Percentiles rank a stretch among this genome's conserved stretches.
Evolutionary conservation across 2,329 filamentous ascomycete genomes (phyloP).

Genomic region (Aspergillus tamarii): DNA sequence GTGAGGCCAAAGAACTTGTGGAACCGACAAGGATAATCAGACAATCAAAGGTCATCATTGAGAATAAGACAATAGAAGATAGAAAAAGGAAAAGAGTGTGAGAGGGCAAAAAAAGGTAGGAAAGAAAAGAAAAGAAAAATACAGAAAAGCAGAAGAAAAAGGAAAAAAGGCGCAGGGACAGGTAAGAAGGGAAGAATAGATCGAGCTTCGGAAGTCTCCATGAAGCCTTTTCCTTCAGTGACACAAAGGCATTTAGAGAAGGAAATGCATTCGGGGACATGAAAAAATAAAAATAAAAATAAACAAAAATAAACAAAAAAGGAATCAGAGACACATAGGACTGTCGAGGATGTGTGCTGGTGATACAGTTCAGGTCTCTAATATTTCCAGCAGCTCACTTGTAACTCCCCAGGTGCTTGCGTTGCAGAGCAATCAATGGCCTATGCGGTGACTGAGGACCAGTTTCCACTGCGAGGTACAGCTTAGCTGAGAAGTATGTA

Average conservation of each 20-base stretch:
- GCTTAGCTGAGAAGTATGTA: background rate
- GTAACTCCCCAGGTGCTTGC: background rate
- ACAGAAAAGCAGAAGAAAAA: background rate
- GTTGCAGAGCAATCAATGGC: background rate
- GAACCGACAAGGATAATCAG: slow-evolving; percentile 18
- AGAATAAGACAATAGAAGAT: background rate
- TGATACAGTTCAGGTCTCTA: background rate
- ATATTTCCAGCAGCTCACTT: background rate
- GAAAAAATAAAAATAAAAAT: background rate
- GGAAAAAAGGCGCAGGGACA: background rate
- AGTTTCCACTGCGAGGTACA: background rate
- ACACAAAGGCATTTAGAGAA: background rate
- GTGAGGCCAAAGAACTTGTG: background rate
- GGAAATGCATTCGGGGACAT: background rate
- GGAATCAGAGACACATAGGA: background rate
- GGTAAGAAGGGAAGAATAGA: background rate
- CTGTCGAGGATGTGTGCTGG: background rate
- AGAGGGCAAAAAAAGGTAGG: background rate
- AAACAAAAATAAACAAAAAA: background rate
- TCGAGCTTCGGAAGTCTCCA: background rate
- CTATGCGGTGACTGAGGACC: background rate
- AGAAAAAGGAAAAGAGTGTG: background rate
- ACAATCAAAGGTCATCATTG: background rate
- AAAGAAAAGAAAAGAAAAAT: background rate
- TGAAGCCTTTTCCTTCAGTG: background rate